These are phyloP conservation scores for Komagataella ulmi DNA, from an alignment of 805 yeast species.

Conservation along the genomic window DNA sequence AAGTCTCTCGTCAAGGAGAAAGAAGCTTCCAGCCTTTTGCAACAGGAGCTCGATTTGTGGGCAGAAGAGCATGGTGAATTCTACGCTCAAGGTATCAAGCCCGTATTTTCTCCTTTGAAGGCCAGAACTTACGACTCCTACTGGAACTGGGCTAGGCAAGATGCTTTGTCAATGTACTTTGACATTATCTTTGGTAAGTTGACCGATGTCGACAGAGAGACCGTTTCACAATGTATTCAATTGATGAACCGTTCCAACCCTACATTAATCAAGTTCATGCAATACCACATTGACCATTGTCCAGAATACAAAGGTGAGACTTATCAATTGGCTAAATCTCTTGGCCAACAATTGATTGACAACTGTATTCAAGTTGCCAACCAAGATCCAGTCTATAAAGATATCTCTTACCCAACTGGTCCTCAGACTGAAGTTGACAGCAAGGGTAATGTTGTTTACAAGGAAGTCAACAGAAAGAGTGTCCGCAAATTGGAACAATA, in stretches of 20 bases:
- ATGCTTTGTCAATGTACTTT: slow-evolving; percentile 82
- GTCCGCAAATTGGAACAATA: slow-evolving; percentile 93
- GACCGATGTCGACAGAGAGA: slow-evolving; percentile 87
- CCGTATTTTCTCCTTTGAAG: slow-evolving; percentile 82
- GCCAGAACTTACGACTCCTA: slow-evolving; percentile 95
- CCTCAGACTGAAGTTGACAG: slow-evolving; percentile 83
- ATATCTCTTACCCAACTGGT: slow-evolving; percentile 87
- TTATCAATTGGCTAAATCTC: slow-evolving; percentile 75
- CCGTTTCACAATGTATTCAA: slow-evolving; percentile 90
- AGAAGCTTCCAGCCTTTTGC: slow-evolving; percentile 73
- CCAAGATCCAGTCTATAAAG: slow-evolving; percentile 87
- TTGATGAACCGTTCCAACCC: slow-evolving; percentile 97
- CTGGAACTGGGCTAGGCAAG: slow-evolving; percentile 99
- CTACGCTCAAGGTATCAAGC: slow-evolving; percentile 83
- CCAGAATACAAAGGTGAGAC: slow-evolving; percentile 86
- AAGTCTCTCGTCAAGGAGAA: slow-evolving; percentile 73
- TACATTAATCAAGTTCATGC: slow-evolving; percentile 90
- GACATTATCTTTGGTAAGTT: slow-evolving; percentile 93
- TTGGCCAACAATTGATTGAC: slow-evolving; percentile 90
- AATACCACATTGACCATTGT: slow-evolving; percentile 75
- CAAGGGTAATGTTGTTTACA: slow-evolving; percentile 77
- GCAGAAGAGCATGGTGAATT: slow-evolving; percentile 84
- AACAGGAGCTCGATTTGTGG: slow-evolving; percentile 86
- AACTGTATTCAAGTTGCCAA: slow-evolving; percentile 82
- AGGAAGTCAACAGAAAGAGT: slow-evolving; percentile 78